Base-by-base conservation (phyloP, 1,139 yeast species). In the Blastobotrys elegans region DNA sequence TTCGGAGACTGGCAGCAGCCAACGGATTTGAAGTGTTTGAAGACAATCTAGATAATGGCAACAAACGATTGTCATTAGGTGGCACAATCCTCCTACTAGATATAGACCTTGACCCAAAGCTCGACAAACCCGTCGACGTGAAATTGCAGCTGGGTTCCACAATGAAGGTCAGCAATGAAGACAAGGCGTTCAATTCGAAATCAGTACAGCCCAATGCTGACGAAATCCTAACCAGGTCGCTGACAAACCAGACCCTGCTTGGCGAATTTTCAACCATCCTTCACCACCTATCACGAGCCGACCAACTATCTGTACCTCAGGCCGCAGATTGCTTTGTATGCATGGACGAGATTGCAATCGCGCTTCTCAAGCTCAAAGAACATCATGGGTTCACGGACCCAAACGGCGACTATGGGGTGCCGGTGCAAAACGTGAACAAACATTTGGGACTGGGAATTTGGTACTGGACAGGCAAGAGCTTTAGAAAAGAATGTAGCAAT, bases 51-150 rank as follows among this genome's bases (percentile, higher is more conserved):
- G 53, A 56, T 5, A 54, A 48, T 16, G 63, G 62, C 7, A 30
- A n/a, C 18, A 36, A 7, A 3, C 55, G 69, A 17, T 51, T 67
- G 18, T 64, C 69, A 27, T 53, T 67, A 4, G 64, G 69, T 2
- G 70, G 71, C 2, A 59, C 65, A 8, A 63, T 67, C 29, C 60
- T 66, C n/a, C 58, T 67, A 11, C 52, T 67, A 3, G 70, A 66
- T 47, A 58, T 65, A 10, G 44, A 57, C 52, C 46, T 59, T 34
- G 59, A 60, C 37, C 46, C 58, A 24, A 50, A 48, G 11, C 47
- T 26, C 44, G 55, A 55, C 21, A 37, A 39, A 21, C 61, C 56
- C 8, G 45, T 46, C 16, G 53, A 48, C 13, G 65, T 56, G 6
- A 53, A 49, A 11, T 53, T 67, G 11, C 60, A 67, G 21, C 53